Conservation (phyloP, 352 stramenopile species). For the Phytophthora hybrid region DNA sequence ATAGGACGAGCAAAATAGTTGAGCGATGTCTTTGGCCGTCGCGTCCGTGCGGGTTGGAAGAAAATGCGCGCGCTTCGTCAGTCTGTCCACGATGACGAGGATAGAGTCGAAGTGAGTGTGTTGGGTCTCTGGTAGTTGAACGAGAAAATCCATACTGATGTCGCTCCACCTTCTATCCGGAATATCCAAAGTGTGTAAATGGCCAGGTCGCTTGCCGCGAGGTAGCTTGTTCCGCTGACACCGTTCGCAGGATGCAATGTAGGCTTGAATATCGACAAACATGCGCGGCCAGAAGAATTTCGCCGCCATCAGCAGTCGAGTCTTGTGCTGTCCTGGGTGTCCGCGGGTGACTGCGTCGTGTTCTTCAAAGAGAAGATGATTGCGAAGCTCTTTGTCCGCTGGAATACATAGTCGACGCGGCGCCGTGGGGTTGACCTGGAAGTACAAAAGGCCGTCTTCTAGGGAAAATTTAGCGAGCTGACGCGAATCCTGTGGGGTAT, state of each 20-base stretch:
- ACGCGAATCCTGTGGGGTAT: neutral
- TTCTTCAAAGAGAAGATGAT: constrained; percentile 1
- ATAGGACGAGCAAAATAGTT: too few species aligned
- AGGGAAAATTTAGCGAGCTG: constrained; percentile 1
- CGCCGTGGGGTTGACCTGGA: neutral
- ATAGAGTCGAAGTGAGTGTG: too few species aligned
- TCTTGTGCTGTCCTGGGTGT: neutral
- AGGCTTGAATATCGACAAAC: neutral
- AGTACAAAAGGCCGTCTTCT: constrained; percentile 1
- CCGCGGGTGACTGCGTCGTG: neutral
- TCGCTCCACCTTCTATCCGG: too few species aligned
- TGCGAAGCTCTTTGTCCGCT: neutral
- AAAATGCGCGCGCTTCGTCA: too few species aligned
- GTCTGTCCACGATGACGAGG: too few species aligned
- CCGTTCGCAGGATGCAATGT: neutral
- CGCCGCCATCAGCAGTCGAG: neutral
- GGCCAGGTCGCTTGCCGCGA: too few species aligned
- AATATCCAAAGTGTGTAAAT: too few species aligned
- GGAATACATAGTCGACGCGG: neutral
- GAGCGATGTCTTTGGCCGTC: too few species aligned
- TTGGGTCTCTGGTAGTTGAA: too few species aligned
- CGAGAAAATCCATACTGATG: too few species aligned
- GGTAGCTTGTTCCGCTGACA: too few species aligned
- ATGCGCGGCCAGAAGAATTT: neutral
- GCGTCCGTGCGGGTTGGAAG: too few species aligned